A percentile compares a stretch with the other conserved stretches of the same genome.
These are phyloP conservation scores for Phytophthora tentaculata DNA, from an alignment of 352 stramenopile species.

Conservation along the genomic window DNA sequence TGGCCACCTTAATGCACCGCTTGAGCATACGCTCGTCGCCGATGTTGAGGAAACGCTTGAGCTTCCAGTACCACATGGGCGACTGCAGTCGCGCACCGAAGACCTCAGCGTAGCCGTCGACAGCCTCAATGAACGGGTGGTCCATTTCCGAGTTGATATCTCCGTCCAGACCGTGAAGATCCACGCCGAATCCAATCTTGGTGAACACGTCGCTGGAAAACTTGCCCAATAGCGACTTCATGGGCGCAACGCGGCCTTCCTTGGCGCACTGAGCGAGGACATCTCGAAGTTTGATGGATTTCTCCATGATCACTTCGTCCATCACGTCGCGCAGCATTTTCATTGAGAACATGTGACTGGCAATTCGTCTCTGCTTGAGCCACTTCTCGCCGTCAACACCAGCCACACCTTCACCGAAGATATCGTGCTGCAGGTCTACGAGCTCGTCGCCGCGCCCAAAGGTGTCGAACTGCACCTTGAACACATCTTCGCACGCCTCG, in stretches of 20 bases:
- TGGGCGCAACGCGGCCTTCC: slow-evolving; percentile 12
- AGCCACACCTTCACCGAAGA: slow-evolving; percentile 67
- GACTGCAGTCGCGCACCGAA: slow-evolving; percentile 51
- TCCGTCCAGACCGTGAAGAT: slow-evolving; percentile 52
- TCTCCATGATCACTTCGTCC: slow-evolving; percentile 45
- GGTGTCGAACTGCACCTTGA: slow-evolving; percentile 55
- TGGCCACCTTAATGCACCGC: slow-evolving; percentile 42
- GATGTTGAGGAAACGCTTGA: slow-evolving; percentile 47
- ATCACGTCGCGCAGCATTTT: slow-evolving; percentile 44
- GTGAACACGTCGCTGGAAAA: slow-evolving; percentile 83
- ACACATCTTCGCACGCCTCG: slow-evolving; percentile 37
- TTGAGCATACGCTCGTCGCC: slow-evolving; percentile 46
- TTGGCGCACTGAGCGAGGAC: slow-evolving; percentile 34
- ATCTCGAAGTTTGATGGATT: slow-evolving; percentile 39
- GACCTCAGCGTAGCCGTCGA: slow-evolving; percentile 42
- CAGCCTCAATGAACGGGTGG: slow-evolving; percentile 54
- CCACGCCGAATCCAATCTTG: slow-evolving; percentile 76
- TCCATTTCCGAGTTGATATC: slow-evolving; percentile 43
- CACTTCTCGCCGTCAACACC: slow-evolving; percentile 51
- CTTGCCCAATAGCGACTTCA: slow-evolving; percentile 56
- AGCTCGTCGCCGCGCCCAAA: slow-evolving; percentile 49
- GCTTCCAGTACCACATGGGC: slow-evolving; percentile 56
- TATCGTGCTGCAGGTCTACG: slow-evolving; percentile 37
- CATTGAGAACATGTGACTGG: slow-evolving; percentile 82
- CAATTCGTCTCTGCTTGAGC: slow-evolving; percentile 63